Percentiles rank a stretch among this genome's conserved stretches.
Conservation (phyloP, 345 rosid species). For the Lepidium aucheri region DNA sequence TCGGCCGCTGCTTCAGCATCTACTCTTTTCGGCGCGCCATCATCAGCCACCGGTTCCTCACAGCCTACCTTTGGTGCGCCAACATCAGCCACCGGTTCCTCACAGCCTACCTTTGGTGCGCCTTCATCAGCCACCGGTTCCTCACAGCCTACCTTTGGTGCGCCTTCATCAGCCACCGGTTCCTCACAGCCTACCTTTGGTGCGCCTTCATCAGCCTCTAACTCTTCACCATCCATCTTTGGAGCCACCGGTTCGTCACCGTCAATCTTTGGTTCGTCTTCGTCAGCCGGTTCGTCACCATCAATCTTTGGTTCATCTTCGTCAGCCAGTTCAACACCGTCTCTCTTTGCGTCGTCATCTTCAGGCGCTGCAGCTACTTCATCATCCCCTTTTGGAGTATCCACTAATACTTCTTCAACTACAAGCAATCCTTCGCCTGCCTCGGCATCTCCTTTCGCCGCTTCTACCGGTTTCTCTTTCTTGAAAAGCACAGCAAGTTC, state of each 20-base stretch:
- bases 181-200: constrained; percentile 3
- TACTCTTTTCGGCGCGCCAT: constrained; percentile 21
- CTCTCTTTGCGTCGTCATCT: constrained; percentile 18
- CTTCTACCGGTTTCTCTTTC: constrained; percentile 42
- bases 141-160: constrained; percentile 10
- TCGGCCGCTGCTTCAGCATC: constrained; percentile 26
- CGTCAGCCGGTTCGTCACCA: constrained; percentile 10
- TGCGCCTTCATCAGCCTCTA: constrained; percentile 1
- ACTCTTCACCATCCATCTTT: constrained; percentile 1
- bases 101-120: neutral
- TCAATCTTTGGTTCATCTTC: constrained; percentile 22
- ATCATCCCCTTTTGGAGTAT: constrained; percentile 24
- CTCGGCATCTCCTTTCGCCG: constrained; percentile 31
- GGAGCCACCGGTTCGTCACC: constrained; percentile 11
- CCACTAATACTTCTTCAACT: constrained; percentile 22
- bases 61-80: neutral
- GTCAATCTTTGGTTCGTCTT: constrained; percentile 11
- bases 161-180: constrained; percentile 19
- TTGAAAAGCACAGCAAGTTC: constrained; percentile 26
- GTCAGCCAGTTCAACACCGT: constrained; percentile 11
- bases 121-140: constrained; percentile 13
- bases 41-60: constrained; percentile 10
- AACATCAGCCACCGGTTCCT: no score
- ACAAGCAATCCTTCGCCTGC: constrained; percentile 24
- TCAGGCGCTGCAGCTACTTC: constrained; percentile 24